Evolutionary conservation across 2,329 filamentous ascomycete species (phyloP), one percentile per base, ranked within the genome.

Genomic region (Neodidymelliopsis sp.): DNA sequence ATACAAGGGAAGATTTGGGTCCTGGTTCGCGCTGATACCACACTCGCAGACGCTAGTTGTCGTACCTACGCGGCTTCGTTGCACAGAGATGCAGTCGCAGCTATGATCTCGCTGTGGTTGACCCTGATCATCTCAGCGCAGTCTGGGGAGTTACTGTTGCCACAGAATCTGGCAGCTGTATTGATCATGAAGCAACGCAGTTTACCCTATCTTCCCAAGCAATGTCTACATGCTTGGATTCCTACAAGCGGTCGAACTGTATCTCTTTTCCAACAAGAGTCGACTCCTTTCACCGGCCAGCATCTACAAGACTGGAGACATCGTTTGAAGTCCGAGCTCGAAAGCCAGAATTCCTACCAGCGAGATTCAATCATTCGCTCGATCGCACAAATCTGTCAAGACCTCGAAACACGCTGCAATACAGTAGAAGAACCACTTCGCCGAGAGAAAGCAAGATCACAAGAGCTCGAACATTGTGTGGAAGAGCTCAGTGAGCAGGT

Each of bases 391-490:
- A 77, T 81, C 10, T 85, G 82, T 58, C 74, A 76, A 18, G 81
- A 84, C 46, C 71, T 86, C 1, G 83, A 86, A 57, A 69, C 68
- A 8, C 77, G 83, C 6, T 86, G 83, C 59, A 74, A 79, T 24
- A 76, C 75, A 23, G 74, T 81, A 2, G 83, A 86, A 65, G 74
- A 74, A 37, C 83, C 83, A 5, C 69, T 85, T 10, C 74, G 75
- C 4, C 67, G 70, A 12, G 79, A 80, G 55, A 67, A 72, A 44
- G 62, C 67, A 12, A 74, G 64, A 39, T 68, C 63, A n/a, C 44
- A 57, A 30, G 58, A 65, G 16, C 59, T 76, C 11, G 59, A 75
- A 34, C 49, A 56, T 8, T 43, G 65, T 46, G 63, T 75, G 3
- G 50, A 67, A 7, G 55, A 59, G 8, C 48, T 78, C 2, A 66